Percentiles rank a stretch among this genome's conserved stretches.
phyloP scores from a whole-genome alignment of 768 basidiomycete genomes.

The Pleurotus giganteus region DNA sequence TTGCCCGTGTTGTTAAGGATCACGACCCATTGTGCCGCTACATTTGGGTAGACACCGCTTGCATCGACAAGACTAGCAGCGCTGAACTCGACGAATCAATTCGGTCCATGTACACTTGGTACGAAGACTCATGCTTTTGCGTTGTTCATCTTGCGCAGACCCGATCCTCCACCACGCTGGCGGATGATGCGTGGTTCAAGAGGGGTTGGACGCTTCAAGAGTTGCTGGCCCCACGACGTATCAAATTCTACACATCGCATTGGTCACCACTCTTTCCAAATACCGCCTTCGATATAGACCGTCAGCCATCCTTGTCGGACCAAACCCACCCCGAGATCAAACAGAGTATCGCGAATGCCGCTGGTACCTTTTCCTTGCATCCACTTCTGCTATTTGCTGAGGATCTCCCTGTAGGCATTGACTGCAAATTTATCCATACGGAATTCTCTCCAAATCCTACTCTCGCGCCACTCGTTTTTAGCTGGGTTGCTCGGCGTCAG shows the following conservation, averaged over 20 bases:
- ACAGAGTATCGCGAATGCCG: no score
- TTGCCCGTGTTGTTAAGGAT: background rate
- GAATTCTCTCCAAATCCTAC: background rate
- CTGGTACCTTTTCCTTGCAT: no score
- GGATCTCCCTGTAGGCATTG: no score
- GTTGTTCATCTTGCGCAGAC: background rate
- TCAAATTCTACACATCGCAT: background rate
- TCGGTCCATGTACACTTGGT: background rate
- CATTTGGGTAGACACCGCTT: background rate
- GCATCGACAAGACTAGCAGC: background rate
- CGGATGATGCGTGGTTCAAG: background rate
- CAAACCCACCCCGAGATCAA: no score
- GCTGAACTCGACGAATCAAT: background rate
- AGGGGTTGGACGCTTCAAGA: background rate
- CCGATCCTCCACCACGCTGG: background rate
- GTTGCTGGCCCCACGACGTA: background rate
- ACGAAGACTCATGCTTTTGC: background rate
- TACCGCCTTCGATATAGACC: background rate
- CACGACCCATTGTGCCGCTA: background rate
- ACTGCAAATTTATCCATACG: background rate
- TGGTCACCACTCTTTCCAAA: background rate
- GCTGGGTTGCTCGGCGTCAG: background rate
- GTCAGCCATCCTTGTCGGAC: no score
- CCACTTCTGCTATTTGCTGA: no score
- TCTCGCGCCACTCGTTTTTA: background rate